These are phyloP conservation scores for Terfezia claveryi DNA, from an alignment of 495 filamentous ascomycete species.

Conservation along the genomic window DNA sequence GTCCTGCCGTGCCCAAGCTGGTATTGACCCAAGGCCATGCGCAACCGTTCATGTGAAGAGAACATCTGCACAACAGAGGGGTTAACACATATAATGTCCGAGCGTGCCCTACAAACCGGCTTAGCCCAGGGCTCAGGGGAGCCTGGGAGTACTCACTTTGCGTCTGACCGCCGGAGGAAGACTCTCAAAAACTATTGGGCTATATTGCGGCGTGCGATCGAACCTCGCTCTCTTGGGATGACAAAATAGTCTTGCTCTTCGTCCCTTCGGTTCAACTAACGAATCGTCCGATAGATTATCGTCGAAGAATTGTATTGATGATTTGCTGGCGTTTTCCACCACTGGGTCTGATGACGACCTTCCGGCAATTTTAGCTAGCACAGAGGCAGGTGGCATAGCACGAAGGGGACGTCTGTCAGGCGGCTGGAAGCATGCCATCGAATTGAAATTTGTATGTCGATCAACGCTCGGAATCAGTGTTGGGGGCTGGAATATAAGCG, in stretches of 20 bases:
- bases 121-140: neutral
- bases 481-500: too few relatives aligned
- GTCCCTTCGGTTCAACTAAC: too few relatives aligned
- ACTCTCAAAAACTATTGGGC: slow-evolving; percentile 19
- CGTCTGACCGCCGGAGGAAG: slow-evolving; percentile 18
- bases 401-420: neutral
- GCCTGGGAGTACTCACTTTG: neutral
- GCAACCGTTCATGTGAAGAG: slow-evolving; percentile 20
- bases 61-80: neutral
- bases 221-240: too few relatives aligned
- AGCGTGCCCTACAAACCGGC: neutral
- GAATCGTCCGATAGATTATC: neutral
- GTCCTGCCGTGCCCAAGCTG: slow-evolving; percentile 22
- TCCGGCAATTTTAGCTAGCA: neutral
- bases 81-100: neutral
- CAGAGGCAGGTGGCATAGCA: neutral
- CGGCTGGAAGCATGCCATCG: slow-evolving; percentile 1
- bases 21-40: slow-evolving; percentile 22
- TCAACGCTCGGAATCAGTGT: neutral
- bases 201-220: neutral
- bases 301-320: neutral
- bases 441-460: neutral
- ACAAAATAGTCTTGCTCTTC: too few relatives aligned
- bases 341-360: neutral
- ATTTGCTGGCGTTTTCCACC: neutral